phyloP scores from a whole-genome alignment of 2,329 filamentous ascomycete genomes.

The Hawksworthiomyces lignivorus region DNA sequence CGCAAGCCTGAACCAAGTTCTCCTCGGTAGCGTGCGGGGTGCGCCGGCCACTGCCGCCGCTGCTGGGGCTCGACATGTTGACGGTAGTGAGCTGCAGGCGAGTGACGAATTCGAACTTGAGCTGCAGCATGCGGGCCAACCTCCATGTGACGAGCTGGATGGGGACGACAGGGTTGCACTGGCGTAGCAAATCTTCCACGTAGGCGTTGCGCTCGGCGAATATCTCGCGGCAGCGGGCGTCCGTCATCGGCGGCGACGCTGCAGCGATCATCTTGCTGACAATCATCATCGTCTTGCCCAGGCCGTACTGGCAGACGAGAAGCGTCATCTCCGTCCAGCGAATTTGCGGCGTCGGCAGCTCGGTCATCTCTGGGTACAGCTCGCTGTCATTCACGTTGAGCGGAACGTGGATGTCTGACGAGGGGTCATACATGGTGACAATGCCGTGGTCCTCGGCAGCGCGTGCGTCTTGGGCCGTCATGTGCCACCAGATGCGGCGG shows the following conservation, averaged over 20 bases:
- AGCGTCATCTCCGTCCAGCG: slow-evolving; percentile 49
- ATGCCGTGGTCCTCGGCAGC: slow-evolving; percentile 46
- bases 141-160: slow-evolving; percentile 19
- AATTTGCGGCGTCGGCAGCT: slow-evolving; percentile 31
- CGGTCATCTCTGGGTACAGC: slow-evolving; percentile 34
- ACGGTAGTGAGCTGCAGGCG: slow-evolving; percentile 17
- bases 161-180: slow-evolving; percentile 44
- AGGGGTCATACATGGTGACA: slow-evolving; percentile 26
- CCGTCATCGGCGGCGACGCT: slow-evolving; percentile 7
- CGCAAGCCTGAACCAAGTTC: slow-evolving; percentile 24
- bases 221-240: slow-evolving; percentile 10
- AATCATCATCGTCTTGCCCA: slow-evolving; percentile 24
- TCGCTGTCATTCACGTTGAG: slow-evolving; percentile 45
- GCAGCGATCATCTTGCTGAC: too few relatives aligned
- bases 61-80: too few relatives aligned
- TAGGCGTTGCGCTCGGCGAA: slow-evolving; percentile 26
- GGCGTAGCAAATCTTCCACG: slow-evolving; percentile 38
- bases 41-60: too few relatives aligned
- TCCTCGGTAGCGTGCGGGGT: slow-evolving; percentile 16
- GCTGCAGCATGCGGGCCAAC: slow-evolving; percentile 17
- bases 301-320: slow-evolving; percentile 40
- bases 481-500: slow-evolving; percentile 16
- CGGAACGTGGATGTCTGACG: slow-evolving; percentile 39
- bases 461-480: slow-evolving; percentile 12
- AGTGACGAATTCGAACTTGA: slow-evolving; percentile 23